A percentile compares a stretch with the other conserved stretches of the same genome.
Evolutionary conservation across 768 basidiomycete species (phyloP).

Genomic region (Tylopilus sp.): DNA sequence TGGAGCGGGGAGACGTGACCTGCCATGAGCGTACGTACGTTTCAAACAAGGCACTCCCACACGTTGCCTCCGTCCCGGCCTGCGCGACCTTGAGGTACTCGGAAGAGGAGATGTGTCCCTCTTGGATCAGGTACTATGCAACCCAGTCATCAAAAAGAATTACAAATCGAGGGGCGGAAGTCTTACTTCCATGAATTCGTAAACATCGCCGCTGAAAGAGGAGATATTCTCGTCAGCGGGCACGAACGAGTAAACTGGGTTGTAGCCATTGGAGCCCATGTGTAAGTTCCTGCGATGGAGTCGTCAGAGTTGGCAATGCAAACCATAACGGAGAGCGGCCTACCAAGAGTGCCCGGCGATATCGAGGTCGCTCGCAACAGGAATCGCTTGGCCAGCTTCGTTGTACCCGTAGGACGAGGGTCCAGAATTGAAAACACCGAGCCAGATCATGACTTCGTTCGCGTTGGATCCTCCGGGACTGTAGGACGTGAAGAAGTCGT

Average conservation of each 20-base stretch:
- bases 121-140: slow-evolving; percentile 51
- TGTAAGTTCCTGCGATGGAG: slow-evolving; percentile 48
- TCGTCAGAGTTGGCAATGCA: not conserved
- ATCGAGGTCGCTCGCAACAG: slow-evolving; percentile 39
- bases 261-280: slow-evolving; percentile 49
- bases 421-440: slow-evolving; percentile 52
- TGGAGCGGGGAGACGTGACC: not conserved
- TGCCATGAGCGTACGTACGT: slow-evolving; percentile 38
- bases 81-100: slow-evolving; percentile 60
- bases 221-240: slow-evolving; percentile 36
- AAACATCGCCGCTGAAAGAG: slow-evolving; percentile 53
- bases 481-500: slow-evolving; percentile 60
- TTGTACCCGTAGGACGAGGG: slow-evolving; percentile 54
- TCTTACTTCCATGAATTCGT: slow-evolving; percentile 47
- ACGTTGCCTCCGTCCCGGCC: slow-evolving; percentile 61
- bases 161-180: not conserved
- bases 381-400: slow-evolving; percentile 42
- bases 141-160: not conserved
- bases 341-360: slow-evolving; percentile 53
- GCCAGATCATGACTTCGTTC: slow-evolving; percentile 63
- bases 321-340: not conserved
- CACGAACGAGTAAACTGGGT: slow-evolving; percentile 51
- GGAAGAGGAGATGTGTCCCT: slow-evolving; percentile 43
- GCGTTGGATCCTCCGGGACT: slow-evolving; percentile 44
- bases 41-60: slow-evolving; percentile 50